A percentile compares a stretch with the other conserved stretches of the same genome.
Conservation (phyloP, 75 land plant genomes). For the Selaginella tamariscina region DNA sequence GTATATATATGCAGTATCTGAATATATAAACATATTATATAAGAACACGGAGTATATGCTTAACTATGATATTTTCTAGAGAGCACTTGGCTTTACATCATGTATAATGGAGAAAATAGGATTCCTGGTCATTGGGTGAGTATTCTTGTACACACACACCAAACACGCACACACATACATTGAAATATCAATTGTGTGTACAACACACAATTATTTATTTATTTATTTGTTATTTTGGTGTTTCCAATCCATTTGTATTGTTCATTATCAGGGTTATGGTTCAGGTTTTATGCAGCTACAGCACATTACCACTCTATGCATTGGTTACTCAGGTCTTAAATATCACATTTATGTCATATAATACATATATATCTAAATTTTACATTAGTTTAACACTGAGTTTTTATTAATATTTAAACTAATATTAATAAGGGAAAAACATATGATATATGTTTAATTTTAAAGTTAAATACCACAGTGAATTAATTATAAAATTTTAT, state of each 20-base stretch:
- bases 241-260: constrained; percentile 7
- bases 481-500: too few relatives aligned
- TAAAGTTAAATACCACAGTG: too few relatives aligned
- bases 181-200: too few relatives aligned
- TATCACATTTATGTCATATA: neutral
- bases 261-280: constrained; percentile 32
- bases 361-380: too few relatives aligned
- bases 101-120: constrained; percentile 34
- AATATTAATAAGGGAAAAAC: too few relatives aligned
- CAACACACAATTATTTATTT: constrained; percentile 13
- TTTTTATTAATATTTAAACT: too few relatives aligned
- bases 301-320: constrained; percentile 69
- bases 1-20: too few relatives aligned
- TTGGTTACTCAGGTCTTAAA: constrained; percentile 67
- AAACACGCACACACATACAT: constrained; percentile 59
- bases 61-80: constrained; percentile 31
- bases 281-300: constrained; percentile 49
- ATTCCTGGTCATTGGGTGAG: constrained; percentile 33
- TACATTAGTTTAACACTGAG: too few relatives aligned
- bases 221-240: neutral
- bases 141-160: constrained; percentile 45
- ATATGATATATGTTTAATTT: too few relatives aligned
- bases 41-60: too few relatives aligned
- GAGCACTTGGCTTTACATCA: constrained; percentile 49
- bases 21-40: too few relatives aligned